phyloP scores from a whole-genome alignment of 768 basidiomycete genomes.

The Termitomyces sp. region DNA sequence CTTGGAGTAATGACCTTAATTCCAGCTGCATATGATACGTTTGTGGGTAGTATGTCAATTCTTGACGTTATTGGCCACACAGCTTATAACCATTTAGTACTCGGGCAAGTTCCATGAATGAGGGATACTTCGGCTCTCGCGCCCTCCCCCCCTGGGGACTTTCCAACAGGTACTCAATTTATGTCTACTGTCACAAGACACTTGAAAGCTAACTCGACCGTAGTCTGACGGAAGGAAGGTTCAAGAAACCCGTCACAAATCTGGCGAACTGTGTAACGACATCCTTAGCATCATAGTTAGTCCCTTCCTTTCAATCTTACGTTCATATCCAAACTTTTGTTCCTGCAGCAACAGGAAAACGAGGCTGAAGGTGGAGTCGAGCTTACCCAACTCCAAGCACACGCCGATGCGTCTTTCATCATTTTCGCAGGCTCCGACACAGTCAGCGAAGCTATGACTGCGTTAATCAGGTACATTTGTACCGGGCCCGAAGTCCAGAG shows the following conservation, averaged over 20 bases:
- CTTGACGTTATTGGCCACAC: not conserved
- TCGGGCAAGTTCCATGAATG: slow-evolving; percentile 25
- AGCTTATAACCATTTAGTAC: slow-evolving; percentile 5
- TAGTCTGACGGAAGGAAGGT: slow-evolving; percentile 19
- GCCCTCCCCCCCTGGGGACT: slow-evolving; percentile 13
- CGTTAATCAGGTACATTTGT: slow-evolving; percentile 16
- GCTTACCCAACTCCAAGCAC: slow-evolving; percentile 15
- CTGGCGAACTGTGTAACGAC: slow-evolving; percentile 9
- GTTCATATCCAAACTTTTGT: not conserved
- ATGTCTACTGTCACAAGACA: not conserved
- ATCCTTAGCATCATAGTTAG: slow-evolving; percentile 23
- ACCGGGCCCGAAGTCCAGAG: slow-evolving; percentile 6
- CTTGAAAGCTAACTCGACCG: not conserved
- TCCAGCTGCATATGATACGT: slow-evolving; percentile 17
- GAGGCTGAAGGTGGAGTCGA: slow-evolving; percentile 4
- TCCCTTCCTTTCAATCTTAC: not conserved
- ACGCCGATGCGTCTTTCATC: slow-evolving; percentile 21
- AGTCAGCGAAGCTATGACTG: slow-evolving; percentile 14
- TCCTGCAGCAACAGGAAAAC: slow-evolving; percentile 14
- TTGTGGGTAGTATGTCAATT: slow-evolving; percentile 16
- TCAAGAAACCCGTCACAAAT: slow-evolving; percentile 12
- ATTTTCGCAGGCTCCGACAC: slow-evolving; percentile 23
- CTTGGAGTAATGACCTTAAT: not conserved
- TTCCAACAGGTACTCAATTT: slow-evolving; percentile 14
- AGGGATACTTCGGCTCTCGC: slow-evolving; percentile 16